Evolutionary conservation across 805 yeast species (phyloP).

Genomic region (Pichia paraexigua): DNA sequence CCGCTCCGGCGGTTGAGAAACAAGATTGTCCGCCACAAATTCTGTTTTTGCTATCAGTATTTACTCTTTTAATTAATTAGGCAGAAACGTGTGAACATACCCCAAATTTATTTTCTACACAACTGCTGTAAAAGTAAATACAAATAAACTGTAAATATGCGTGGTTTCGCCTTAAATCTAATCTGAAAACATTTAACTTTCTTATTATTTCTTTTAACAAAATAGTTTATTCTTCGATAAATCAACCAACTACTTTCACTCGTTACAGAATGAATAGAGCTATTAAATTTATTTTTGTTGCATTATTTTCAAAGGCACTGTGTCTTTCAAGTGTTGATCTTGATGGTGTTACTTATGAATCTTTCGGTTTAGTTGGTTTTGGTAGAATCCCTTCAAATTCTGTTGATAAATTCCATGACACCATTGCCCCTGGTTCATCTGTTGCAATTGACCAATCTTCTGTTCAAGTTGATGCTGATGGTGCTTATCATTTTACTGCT

Average conservation of each 20-base stretch:
- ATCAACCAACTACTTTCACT: background rate
- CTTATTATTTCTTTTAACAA: background rate
- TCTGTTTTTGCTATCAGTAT: background rate
- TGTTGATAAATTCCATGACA: slow-evolving; percentile 24
- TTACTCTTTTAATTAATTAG: too few relatives aligned
- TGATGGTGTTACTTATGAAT: slow-evolving; percentile 19
- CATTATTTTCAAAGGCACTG: slow-evolving; percentile 3
- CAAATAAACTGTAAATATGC: too few relatives aligned
- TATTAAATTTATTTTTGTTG: slow-evolving; percentile 4
- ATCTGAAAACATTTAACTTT: background rate
- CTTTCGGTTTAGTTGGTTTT: slow-evolving; percentile 24
- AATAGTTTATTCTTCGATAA: background rate
- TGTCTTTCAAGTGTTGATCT: slow-evolving; percentile 15
- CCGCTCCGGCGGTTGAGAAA: too few relatives aligned
- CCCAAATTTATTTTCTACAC: too few relatives aligned
- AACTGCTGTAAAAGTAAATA: too few relatives aligned
- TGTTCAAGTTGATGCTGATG: slow-evolving; percentile 14
- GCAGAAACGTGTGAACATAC: background rate
- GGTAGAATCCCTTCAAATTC: slow-evolving; percentile 23
- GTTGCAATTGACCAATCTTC: slow-evolving; percentile 21
- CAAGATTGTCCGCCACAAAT: too few relatives aligned
- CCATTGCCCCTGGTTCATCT: slow-evolving; percentile 29
- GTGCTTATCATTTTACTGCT: slow-evolving; percentile 22
- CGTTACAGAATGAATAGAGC: slow-evolving; percentile 1
- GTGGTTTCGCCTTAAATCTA: background rate